A percentile compares a stretch with the other conserved stretches of the same genome.
These are phyloP conservation scores for Naganishia liquefaciens DNA, from an alignment of 1,284 basidiomycete species.

Conservation along the genomic window DNA sequence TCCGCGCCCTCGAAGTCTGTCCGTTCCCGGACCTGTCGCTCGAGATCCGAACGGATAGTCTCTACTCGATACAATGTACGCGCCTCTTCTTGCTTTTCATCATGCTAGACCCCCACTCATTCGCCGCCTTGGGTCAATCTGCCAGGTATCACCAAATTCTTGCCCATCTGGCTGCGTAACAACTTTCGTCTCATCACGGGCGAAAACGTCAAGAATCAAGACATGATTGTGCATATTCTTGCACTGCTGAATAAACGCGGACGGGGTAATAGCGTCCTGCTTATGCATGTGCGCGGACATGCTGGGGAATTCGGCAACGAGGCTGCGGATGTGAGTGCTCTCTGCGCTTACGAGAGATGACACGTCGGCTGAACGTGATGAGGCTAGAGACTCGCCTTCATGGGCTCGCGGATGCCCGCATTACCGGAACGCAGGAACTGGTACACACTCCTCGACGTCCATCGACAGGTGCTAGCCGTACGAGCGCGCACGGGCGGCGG, in stretches of 20 bases:
- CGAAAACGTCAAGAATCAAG: slow-evolving; percentile 47
- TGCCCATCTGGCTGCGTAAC: slow-evolving; percentile 49
- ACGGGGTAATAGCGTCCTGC: slow-evolving; percentile 9
- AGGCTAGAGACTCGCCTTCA: neutral
- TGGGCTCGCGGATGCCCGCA: neutral
- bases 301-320: slow-evolving; percentile 9
- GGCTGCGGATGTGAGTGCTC: slow-evolving; percentile 2
- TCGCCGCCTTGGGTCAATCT: too few species aligned
- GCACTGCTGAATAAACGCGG: slow-evolving; percentile 46
- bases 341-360: neutral
- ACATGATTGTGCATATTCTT: slow-evolving; percentile 52
- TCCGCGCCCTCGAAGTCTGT: slow-evolving; percentile 51
- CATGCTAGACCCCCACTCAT: too few species aligned
- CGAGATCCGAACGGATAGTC: slow-evolving; percentile 54
- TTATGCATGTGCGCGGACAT: slow-evolving; percentile 4
- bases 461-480: neutral
- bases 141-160: slow-evolving; percentile 50
- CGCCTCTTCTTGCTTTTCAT: neutral
- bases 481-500: too few species aligned
- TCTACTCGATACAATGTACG: slow-evolving; percentile 52
- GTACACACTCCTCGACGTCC: slow-evolving; percentile 4
- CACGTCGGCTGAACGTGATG: neutral
- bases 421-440: slow-evolving; percentile 11
- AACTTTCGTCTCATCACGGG: slow-evolving; percentile 40
- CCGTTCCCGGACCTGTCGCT: slow-evolving; percentile 49